Conservation (phyloP, 805 yeast species). For the Wickerhamomyces canadensis region DNA sequence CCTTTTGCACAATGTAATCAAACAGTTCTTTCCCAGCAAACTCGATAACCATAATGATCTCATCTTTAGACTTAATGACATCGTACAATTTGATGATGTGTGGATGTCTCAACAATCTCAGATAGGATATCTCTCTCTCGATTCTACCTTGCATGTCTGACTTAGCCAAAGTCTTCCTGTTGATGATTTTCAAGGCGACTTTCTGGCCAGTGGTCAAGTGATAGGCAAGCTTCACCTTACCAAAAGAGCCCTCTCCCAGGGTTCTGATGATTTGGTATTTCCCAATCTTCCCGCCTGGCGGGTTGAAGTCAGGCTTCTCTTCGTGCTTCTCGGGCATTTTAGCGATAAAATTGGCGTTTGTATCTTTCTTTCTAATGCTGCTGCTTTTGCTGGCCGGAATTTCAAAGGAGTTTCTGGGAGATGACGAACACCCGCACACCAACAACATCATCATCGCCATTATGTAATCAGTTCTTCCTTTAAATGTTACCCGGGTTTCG, state of each 20-base stretch:
- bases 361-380: background rate
- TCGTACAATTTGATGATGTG: conserved; percentile 94
- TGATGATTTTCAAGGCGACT: conserved; percentile 90
- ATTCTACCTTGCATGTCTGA: conserved; percentile 96
- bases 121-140: conserved; percentile 88
- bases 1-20: conserved; percentile 91
- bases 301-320: conserved; percentile 21
- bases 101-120: conserved; percentile 86
- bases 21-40: conserved; percentile 95
- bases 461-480: background rate
- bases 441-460: background rate
- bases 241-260: conserved; percentile 94
- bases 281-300: conserved; percentile 57
- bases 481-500: background rate
- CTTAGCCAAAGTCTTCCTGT: conserved; percentile 86
- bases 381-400: background rate
- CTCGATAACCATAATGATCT: conserved; percentile 95
- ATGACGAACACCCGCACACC: background rate
- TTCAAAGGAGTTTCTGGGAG: background rate
- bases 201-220: conserved; percentile 87
- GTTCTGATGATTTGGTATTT: conserved; percentile 91
- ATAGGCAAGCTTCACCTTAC: conserved; percentile 88
- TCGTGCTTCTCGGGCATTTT: conserved; percentile 21
- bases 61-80: conserved; percentile 91
- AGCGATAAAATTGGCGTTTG: background rate